These are phyloP conservation scores for Trypanosoma conorhini DNA, from an alignment of 208 protist species.

Conservation along the genomic window DNA sequence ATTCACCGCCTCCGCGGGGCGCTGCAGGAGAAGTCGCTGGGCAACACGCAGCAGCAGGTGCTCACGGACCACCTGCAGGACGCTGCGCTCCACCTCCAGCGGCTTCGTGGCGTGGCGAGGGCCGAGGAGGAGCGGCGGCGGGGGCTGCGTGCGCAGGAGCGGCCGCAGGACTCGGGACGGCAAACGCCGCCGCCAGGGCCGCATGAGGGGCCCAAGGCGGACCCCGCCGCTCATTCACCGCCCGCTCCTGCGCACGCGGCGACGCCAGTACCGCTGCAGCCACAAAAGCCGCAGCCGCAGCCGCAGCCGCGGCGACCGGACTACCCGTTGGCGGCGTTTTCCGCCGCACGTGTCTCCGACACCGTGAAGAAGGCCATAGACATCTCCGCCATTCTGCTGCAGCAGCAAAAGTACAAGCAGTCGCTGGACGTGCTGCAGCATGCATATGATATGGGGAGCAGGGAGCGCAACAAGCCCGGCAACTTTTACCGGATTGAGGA, in stretches of 20 bases:
- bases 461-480: conserved; percentile 59
- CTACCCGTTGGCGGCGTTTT: conserved; percentile 8
- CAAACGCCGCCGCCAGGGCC: conserved; percentile 5
- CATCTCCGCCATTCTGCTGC: conserved; percentile 43
- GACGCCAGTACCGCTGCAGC: background rate
- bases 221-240: background rate
- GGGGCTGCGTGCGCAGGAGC: background rate
- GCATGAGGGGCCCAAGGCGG: conserved; percentile 1
- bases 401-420: conserved; percentile 71
- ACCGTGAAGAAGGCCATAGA: conserved; percentile 72
- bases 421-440: conserved; percentile 83
- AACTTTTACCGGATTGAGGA: conserved; percentile 71
- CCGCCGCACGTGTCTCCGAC: conserved; percentile 44
- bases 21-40: conserved; percentile 34
- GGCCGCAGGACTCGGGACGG: background rate
- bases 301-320: background rate
- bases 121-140: background rate
- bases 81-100: conserved; percentile 59
- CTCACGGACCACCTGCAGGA: conserved; percentile 67
- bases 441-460: conserved; percentile 56
- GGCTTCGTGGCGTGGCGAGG: conserved; percentile 26
- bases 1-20: conserved; percentile 46
- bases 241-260: background rate
- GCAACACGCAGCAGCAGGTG: conserved; percentile 32
- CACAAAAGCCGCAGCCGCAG: background rate